Base-by-base conservation (phyloP, 176 grass and related monocot genomes). In the Zea luxurians region DNA sequence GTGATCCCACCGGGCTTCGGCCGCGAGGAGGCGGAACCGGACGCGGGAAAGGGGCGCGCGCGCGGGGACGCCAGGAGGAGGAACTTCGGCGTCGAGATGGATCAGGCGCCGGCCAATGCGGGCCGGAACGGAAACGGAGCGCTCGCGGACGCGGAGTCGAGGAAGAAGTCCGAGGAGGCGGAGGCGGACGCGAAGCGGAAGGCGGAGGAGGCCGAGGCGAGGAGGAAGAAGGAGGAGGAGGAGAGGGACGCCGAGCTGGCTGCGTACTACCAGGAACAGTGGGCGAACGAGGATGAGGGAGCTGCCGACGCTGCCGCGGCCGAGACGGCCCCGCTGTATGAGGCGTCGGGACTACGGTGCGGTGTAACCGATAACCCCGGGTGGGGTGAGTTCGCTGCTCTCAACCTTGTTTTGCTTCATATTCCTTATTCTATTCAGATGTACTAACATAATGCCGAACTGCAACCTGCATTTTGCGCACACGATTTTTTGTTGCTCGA, bases 301-400 rank as follows among this genome's bases (percentile, higher is more conserved):
- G 84, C 36, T 38, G 48, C 13, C 4, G 75, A 64, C 27, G 75
- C 58, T 61, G 82, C 54, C 64, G 21, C 66, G 3, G 48, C 81
- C 17, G 82, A 89, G 77, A 69, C 73, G 11, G 60, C 71, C 42
- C 82, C 82, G 12, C 81, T 68, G 70, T 83, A 84, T 13, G 78
- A 75, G 58, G 52, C 86, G 17, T 58, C 87, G 0, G 91, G 88
- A 53, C 81, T 97, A 66, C 78, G 84, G 16, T 90, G 88, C 6
- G 82, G 78, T 3, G 81, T 99, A 72, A 89, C 96, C 37, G 90
- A 89, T 44, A 99, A 99, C 70, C 96, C 86, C 4, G 90, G 96
- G 20, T 83, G 87, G 82, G 88, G 96, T 99, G 83, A 89, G 92
- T 78, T 82, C 65, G n/a, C 27, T 27, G 27, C 27, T 27, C 27